phyloP scores from a whole-genome alignment of 1,284 basidiomycete species.

The Exobasidium rhododendri region DNA sequence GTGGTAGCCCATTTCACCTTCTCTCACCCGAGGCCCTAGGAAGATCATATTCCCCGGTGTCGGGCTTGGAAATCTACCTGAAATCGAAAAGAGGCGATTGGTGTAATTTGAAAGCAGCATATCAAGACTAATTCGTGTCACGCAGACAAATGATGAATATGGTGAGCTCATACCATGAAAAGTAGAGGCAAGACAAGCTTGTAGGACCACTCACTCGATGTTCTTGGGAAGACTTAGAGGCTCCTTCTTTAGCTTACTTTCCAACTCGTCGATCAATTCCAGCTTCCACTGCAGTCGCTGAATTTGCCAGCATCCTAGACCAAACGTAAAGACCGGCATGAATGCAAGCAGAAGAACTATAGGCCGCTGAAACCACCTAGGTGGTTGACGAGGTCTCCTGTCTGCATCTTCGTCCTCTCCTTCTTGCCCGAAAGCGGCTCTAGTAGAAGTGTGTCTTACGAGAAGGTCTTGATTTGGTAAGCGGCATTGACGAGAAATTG shows the following conservation, averaged over 20 bases:
- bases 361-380: conserved; percentile 43
- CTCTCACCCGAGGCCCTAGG: conserved; percentile 78
- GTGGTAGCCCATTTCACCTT: conserved; percentile 81
- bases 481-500: no score
- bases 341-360: conserved; percentile 67
- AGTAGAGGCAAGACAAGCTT: background rate
- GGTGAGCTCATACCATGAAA: conserved; percentile 46
- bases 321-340: conserved; percentile 85
- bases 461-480: background rate
- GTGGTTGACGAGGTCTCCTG: background rate
- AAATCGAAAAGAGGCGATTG: conserved; percentile 27
- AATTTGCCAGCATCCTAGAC: conserved; percentile 88
- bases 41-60: conserved; percentile 64
- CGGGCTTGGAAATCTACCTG: conserved; percentile 26
- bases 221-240: conserved; percentile 76
- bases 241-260: conserved; percentile 78
- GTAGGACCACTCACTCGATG: conserved; percentile 71
- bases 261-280: conserved; percentile 85
- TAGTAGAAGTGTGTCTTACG: background rate
- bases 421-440: background rate
- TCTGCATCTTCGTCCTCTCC: background rate
- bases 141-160: background rate
- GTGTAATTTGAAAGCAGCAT: conserved; percentile 10
- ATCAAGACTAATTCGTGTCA: conserved; percentile 18
- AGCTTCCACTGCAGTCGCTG: conserved; percentile 93